These are phyloP conservation scores for Cymbopogon flexuosus DNA, from an alignment of 202 grass and related monocot species.

Conservation along the genomic window DNA sequence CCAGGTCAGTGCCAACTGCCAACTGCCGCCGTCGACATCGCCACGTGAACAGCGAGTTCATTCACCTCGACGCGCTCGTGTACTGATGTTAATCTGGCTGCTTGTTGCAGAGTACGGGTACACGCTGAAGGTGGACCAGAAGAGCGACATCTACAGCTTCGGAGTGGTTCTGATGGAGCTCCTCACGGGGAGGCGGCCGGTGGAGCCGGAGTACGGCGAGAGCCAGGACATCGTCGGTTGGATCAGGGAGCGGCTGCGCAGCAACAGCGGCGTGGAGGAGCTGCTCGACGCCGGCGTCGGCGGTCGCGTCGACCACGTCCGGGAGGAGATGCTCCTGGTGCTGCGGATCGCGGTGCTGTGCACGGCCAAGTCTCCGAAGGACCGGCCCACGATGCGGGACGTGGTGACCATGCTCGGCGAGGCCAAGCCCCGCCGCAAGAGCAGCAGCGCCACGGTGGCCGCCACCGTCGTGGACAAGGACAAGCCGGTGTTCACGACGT, in stretches of 20 bases:
- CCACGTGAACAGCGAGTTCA: not conserved
- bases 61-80: too few species aligned
- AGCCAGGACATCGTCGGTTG: slow-evolving; percentile 70
- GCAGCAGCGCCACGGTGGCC: slow-evolving; percentile 54
- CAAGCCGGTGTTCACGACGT: slow-evolving; percentile 87
- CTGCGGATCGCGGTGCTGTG: slow-evolving; percentile 79
- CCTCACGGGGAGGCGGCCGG: slow-evolving; percentile 67
- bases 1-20: slow-evolving; percentile 41
- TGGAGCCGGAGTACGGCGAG: slow-evolving; percentile 77
- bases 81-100: not conserved
- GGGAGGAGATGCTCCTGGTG: slow-evolving; percentile 92
- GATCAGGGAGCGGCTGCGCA: slow-evolving; percentile 65
- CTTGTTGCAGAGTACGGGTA: slow-evolving; percentile 73
- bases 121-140: slow-evolving; percentile 94
- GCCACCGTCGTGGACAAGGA: slow-evolving; percentile 63
- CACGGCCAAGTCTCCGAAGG: slow-evolving; percentile 80
- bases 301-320: slow-evolving; percentile 64
- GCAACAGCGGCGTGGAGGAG: slow-evolving; percentile 65
- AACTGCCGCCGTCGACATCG: not conserved
- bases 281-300: slow-evolving; percentile 66
- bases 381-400: slow-evolving; percentile 83
- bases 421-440: slow-evolving; percentile 90
- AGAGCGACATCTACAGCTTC: slow-evolving; percentile 97
- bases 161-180: slow-evolving; percentile 93
- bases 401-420: slow-evolving; percentile 88